phyloP scores from a whole-genome alignment of 1,139 yeast genomes.

The Geotrichum aggregatum region DNA sequence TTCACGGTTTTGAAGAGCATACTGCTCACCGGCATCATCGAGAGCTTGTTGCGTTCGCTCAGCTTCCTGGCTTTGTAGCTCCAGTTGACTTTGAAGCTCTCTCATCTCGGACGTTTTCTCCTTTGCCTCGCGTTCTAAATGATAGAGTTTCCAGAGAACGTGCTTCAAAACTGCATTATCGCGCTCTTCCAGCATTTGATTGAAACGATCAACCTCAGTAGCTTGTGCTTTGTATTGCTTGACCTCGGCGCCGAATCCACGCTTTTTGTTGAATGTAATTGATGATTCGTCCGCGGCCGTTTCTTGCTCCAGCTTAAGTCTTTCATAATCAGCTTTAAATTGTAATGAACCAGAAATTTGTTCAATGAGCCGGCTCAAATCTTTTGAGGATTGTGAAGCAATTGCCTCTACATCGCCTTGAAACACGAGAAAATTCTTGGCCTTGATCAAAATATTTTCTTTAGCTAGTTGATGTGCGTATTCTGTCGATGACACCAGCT shows the following conservation, averaged over 20 bases:
- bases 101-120: constrained; percentile 6
- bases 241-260: constrained; percentile 70
- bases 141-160: constrained; percentile 64
- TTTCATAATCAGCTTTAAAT: constrained; percentile 62
- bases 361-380: constrained; percentile 71
- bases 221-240: constrained; percentile 77
- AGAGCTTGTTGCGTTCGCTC: constrained; percentile 19
- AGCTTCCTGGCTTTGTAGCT: constrained; percentile 32
- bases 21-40: constrained; percentile 21
- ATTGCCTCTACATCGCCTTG: constrained; percentile 96
- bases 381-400: constrained; percentile 81
- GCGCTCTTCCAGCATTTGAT: constrained; percentile 48
- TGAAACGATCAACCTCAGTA: constrained; percentile 66
- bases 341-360: constrained; percentile 79
- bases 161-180: constrained; percentile 47
- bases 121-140: constrained; percentile 42
- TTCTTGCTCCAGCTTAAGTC: constrained; percentile 54
- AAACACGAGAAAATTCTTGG: constrained; percentile 86
- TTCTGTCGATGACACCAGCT: constrained; percentile 57
- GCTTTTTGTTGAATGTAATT: constrained; percentile 63
- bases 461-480: constrained; percentile 63
- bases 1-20: constrained; percentile 48
- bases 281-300: constrained; percentile 60
- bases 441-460: constrained; percentile 85
- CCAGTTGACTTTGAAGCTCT: constrained; percentile 14